A percentile compares a stretch with the other conserved stretches of the same genome.
These are phyloP conservation scores for Piromyces sp. DNA, from an alignment of 192 early-diverging fungal genomes.

Conservation along the genomic window DNA sequence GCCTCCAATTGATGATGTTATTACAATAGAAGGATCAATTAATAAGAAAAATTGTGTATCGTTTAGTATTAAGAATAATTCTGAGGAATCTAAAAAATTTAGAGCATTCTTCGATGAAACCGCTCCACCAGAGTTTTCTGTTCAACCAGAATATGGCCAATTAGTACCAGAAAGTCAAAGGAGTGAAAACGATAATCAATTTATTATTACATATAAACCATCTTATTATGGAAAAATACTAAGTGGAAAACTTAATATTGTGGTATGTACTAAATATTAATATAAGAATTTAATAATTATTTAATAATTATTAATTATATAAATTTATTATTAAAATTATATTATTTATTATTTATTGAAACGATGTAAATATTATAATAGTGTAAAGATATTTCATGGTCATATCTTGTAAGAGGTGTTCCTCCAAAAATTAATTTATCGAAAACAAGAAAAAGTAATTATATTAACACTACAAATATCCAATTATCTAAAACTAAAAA, in stretches of 20 bases:
- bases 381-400: not conserved
- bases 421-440: not conserved
- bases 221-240: not conserved
- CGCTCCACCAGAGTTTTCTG: not conserved
- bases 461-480: not conserved
- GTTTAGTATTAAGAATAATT: not conserved
- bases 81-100: not conserved
- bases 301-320: too few species aligned
- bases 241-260: not conserved
- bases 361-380: too few species aligned
- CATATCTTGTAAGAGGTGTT: not conserved
- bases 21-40: not conserved
- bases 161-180: not conserved
- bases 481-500: not conserved
- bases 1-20: not conserved
- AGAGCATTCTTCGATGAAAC: not conserved
- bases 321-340: too few species aligned
- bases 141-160: not conserved
- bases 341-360: too few species aligned
- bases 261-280: not conserved
- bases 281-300: too few species aligned
- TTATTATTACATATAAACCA: not conserved
- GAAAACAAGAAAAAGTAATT: not conserved
- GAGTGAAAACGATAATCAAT: not conserved
- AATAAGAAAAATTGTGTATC: not conserved